These are phyloP conservation scores for Lactarius evosmus DNA, from an alignment of 768 basidiomycete species.

Conservation along the genomic window DNA sequence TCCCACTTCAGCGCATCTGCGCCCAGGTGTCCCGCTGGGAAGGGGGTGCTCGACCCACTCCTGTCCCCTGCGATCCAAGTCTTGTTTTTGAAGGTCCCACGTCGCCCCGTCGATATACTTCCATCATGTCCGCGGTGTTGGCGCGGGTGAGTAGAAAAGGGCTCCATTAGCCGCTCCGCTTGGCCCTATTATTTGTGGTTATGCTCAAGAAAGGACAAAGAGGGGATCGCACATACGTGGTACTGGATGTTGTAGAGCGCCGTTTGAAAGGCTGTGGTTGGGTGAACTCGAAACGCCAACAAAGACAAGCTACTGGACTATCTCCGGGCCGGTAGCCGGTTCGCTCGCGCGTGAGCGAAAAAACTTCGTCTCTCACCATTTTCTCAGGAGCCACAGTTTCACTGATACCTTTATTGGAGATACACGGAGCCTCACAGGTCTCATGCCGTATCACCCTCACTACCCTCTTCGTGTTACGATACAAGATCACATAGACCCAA, in stretches of 20 bases:
- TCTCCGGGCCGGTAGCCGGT: neutral
- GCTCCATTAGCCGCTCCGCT: slow-evolving; percentile 14
- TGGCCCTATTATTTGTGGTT: neutral
- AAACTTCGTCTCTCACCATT: neutral
- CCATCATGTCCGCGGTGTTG: slow-evolving; percentile 18
- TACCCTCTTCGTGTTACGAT: too few species aligned
- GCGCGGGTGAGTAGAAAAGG: slow-evolving; percentile 11
- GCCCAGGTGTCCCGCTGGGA: slow-evolving; percentile 21
- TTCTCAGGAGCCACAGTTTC: too few species aligned
- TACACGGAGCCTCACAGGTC: too few species aligned
- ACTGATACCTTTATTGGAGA: too few species aligned
- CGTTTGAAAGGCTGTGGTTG: slow-evolving; percentile 1
- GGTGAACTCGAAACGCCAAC: neutral
- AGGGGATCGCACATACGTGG: neutral
- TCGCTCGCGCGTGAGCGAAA: neutral
- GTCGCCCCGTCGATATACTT: slow-evolving; percentile 6
- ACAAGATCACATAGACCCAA: too few species aligned
- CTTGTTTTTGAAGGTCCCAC: slow-evolving; percentile 27
- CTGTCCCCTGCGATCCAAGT: slow-evolving; percentile 23
- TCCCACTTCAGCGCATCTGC: slow-evolving; percentile 59
- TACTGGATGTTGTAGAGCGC: neutral
- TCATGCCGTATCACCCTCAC: too few species aligned
- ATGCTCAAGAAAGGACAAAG: neutral
- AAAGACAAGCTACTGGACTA: neutral
- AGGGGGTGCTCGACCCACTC: slow-evolving; percentile 14